Conservation (phyloP, 108 stramenopile species). For the Cyclotella cryptica region DNA sequence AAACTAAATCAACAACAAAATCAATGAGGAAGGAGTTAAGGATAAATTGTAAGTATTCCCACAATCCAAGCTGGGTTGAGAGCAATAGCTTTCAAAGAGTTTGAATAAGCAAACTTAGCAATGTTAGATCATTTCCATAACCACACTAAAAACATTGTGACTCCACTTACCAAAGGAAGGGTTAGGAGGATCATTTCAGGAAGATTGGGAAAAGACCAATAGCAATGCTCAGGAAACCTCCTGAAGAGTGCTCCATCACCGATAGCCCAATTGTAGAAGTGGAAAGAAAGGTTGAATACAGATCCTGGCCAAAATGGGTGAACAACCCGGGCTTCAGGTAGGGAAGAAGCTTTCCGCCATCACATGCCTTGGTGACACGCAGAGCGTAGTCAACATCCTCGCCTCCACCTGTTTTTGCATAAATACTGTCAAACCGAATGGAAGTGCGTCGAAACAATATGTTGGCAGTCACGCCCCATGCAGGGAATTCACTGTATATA, state of each 20-base stretch:
- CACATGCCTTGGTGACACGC: conserved; percentile 8
- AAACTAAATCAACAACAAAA: conserved; percentile 14
- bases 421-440: conserved; percentile 53
- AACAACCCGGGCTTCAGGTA: conserved; percentile 39
- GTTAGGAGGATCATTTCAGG: conserved; percentile 35
- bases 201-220: conserved; percentile 56
- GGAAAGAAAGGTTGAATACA: conserved; percentile 25
- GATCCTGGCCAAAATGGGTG: conserved; percentile 59
- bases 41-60: conserved; percentile 11
- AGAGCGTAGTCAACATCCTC: conserved; percentile 67
- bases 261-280: conserved; percentile 64
- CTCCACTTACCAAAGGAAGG: no score
- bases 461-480: conserved; percentile 75
- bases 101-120: no score
- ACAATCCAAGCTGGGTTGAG: not conserved
- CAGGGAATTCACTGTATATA: conserved; percentile 53
- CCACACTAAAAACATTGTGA: no score
- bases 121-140: no score
- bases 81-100: not conserved
- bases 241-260: conserved; percentile 55
- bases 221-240: conserved; percentile 50
- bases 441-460: conserved; percentile 51
- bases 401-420: conserved; percentile 72
- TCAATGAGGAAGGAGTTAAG: conserved; percentile 17
- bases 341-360: conserved; percentile 25